Evolutionary conservation across 139 green algal species (phyloP), one percentile per base, ranked within the genome.

Genomic region (Diplosphaera chodatii): DNA sequence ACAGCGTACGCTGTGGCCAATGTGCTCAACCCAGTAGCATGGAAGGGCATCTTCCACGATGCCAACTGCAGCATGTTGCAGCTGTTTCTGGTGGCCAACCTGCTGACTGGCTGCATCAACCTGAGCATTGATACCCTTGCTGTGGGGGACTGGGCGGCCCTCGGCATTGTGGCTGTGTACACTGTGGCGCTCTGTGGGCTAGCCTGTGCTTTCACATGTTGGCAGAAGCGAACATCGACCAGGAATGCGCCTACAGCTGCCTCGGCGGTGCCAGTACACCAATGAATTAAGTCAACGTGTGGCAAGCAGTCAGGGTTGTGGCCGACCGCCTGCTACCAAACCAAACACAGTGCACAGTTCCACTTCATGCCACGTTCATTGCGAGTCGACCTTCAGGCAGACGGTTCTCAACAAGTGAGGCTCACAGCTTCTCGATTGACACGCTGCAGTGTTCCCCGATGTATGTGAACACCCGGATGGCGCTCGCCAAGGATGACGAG

Each of bases 81-180:
- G 0, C 27, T 88, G 10, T 97, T 97, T 71, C 72, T 97, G 34
- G 33, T 75, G 8, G 91, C 87, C 27, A 97, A 97, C 72, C 28
- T 96, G 59, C 30, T 91, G 40, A 96, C 91, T 5, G 90, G 89
- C 2, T 28, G 40, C 1, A 74, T 90, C 16, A 90, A 90, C 67
- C 28, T 84, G 66, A 28, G 56, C 18, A 41, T 88, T 18, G 65
- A 94, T 74, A 93, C 89, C 1, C 73, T 94, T 63, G 55, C 66
- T 5, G 72, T 77, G 21, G 68, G 74, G 22, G 56, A 79, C 69
- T 68, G 63, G 23, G 31, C 23, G 0, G 78, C 81, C 5, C 48
- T 66, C 20, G 63, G 22, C 28, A 77, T 87, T 28, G 40, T 85
- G 2, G 70, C 62, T 5, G 63, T 55, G 31, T 82, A 82, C 75